Percentiles rank a stretch among this genome's conserved stretches.
phyloP scores from a whole-genome alignment of 371 early-diverging fungal genomes.

The Mucor piriformis region DNA sequence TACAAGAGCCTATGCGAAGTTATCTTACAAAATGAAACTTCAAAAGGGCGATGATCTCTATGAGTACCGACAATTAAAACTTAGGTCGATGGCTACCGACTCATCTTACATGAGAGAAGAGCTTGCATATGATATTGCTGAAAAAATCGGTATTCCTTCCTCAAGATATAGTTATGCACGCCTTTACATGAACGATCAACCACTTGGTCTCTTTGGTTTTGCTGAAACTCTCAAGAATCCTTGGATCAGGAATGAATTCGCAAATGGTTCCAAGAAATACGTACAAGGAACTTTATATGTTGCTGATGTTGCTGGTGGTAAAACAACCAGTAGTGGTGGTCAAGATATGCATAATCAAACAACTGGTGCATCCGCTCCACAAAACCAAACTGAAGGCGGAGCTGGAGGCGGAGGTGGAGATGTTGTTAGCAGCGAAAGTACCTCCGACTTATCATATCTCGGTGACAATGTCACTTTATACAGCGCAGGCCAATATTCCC shows the following conservation, averaged over 20 bases:
- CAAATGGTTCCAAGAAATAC: slow-evolving; percentile 24
- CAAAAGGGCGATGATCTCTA: slow-evolving; percentile 28
- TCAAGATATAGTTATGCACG: slow-evolving; percentile 39
- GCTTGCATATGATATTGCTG: slow-evolving; percentile 46
- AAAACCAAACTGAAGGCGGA: background rate
- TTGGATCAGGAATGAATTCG: slow-evolving; percentile 37
- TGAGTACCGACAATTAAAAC: slow-evolving; percentile 35
- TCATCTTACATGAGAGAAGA: slow-evolving; percentile 55
- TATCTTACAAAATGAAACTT: slow-evolving; percentile 33
- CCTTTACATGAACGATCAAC: slow-evolving; percentile 31
- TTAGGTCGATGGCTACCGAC: slow-evolving; percentile 42
- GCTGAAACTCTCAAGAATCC: slow-evolving; percentile 36
- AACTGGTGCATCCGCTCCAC: background rate
- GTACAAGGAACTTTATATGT: slow-evolving; percentile 22
- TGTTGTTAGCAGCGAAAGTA: background rate
- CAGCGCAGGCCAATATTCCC: slow-evolving; percentile 6
- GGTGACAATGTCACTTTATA: slow-evolving; percentile 28
- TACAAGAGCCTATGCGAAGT: slow-evolving; percentile 20
- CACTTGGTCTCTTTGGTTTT: slow-evolving; percentile 39
- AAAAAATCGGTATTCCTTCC: slow-evolving; percentile 45
- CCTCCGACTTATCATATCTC: slow-evolving; percentile 22
- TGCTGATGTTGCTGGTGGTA: slow-evolving; percentile 25
- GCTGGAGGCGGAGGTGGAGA: background rate
- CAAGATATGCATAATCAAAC: slow-evolving; percentile 11
- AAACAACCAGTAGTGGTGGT: slow-evolving; percentile 1